Percentiles rank a stretch among this genome's conserved stretches.
Evolutionary conservation across 2,329 filamentous ascomycete genomes (phyloP).

Genomic region (Apiospora aurea): DNA sequence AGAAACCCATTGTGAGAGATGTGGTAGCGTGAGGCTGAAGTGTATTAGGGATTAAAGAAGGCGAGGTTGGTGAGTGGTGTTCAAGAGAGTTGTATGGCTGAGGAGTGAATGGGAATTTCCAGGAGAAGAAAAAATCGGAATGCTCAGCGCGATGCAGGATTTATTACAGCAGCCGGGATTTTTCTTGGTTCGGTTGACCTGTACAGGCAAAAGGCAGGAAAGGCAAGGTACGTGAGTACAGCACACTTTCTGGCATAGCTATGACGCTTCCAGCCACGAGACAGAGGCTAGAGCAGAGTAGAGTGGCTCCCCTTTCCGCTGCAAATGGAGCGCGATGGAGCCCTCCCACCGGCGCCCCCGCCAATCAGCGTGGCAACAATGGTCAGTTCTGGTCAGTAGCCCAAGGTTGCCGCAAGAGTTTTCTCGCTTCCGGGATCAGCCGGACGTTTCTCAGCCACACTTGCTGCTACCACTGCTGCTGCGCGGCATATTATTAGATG

Average conservation of each 20-base stretch:
- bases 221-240: constrained; percentile 20
- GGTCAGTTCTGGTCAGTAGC: constrained; percentile 12
- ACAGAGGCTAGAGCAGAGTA: constrained; percentile 5
- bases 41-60: constrained; percentile 39
- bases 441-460: constrained; percentile 11
- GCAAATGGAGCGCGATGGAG: constrained; percentile 5
- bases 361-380: not conserved
- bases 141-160: constrained; percentile 18
- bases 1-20: constrained; percentile 52
- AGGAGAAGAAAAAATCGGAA: constrained; percentile 28
- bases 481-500: not conserved
- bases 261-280: constrained; percentile 25
- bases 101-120: constrained; percentile 10
- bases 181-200: constrained; percentile 10
- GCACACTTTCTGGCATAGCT: not conserved
- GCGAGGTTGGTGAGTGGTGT: constrained; percentile 27
- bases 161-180: constrained; percentile 19
- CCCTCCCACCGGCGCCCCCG: not conserved
- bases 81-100: constrained; percentile 19
- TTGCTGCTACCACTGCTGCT: not conserved
- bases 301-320: constrained; percentile 18
- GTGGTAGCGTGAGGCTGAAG: constrained; percentile 38
- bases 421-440: constrained; percentile 15
- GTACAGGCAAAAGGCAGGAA: constrained; percentile 1
- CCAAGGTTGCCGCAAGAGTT: constrained; percentile 2